Evolutionary conservation across 2,329 filamentous ascomycete species (phyloP), one percentile per base, ranked within the genome.

Genomic region (Incumbomyces lentus): DNA sequence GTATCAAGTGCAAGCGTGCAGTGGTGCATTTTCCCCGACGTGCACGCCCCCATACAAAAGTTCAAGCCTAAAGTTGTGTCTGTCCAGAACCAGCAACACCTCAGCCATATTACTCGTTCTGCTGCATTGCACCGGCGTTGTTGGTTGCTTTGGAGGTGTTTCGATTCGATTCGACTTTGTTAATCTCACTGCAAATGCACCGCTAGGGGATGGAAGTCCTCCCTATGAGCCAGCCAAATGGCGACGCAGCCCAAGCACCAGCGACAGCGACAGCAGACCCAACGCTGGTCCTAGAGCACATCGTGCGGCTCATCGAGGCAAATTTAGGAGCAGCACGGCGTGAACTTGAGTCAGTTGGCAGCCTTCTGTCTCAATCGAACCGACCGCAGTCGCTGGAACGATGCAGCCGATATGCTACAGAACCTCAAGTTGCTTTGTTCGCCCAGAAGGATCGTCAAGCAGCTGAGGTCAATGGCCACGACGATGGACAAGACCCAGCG

Each of bases 371-470:
- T 49, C 74, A 81, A 59, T 67, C 73, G 48, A 78, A 75, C 56
- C 77, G 86, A 56, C 69, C 74, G 45, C 90, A 96, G 58, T 95
- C 92, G 6, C 69, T 94, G 47, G 81, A 88, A 62, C 79, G 87
- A 69, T 95, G 90, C 66, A 80, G 81, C 55, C 83, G 89, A 59
- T 96, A 96, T 67, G 88, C 88, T 49, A 80, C 81, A 51, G 93
- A 98, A 67, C 75, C 84, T 49, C 87, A 95, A 68, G 50, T 33
- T 14, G 87, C 84, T 46, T 72, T 98, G 53, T 96, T 96, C 67
- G 82, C 95, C 53, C 84, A 92, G 63, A 95, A 95, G 68, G 86
- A 90, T 61, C 13, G 26, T 37, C 62, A 48, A 35, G 49, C 55
- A 42, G 47, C 52, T 35, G 19, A 48, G 44, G 49, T 54, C 36